Evolutionary conservation across 140 eudicot genomes (phyloP).

Genomic region (Bidens hawaiensis): DNA sequence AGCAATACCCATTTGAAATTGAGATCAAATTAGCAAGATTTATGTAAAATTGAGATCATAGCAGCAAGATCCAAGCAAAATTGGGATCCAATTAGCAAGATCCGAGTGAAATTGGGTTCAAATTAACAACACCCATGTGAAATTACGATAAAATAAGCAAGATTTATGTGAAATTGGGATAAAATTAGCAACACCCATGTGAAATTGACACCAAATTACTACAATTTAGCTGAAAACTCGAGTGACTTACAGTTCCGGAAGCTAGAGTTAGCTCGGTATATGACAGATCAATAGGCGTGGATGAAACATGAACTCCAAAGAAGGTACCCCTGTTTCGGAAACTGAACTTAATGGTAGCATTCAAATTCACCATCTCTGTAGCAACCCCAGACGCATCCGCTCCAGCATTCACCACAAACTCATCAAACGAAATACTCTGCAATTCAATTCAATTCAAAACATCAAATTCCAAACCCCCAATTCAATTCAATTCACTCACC

Average conservation of each 20-base stretch:
- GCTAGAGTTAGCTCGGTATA: conserved; percentile 57
- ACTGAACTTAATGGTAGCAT: no score
- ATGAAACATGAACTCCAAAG: conserved; percentile 81
- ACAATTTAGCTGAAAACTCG: neutral
- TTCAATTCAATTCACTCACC: no score
- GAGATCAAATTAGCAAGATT: no score
- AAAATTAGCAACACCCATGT: no score
- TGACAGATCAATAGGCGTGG: conserved; percentile 65
- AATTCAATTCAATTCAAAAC: no score
- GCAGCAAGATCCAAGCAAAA: no score
- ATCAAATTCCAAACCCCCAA: conserved; percentile 1
- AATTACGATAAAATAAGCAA: neutral
- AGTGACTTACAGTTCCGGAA: conserved; percentile 59
- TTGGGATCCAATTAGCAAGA: neutral
- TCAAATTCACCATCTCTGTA: conserved; percentile 71
- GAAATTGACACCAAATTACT: neutral
- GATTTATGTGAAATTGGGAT: neutral
- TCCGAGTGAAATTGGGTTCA: neutral
- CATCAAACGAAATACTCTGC: conserved; percentile 75
- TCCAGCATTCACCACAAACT: conserved; percentile 72
- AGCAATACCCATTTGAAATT: no score
- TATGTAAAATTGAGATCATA: no score
- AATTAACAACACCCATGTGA: no score
- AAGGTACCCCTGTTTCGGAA: conserved; percentile 79
- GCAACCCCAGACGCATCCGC: conserved; percentile 74